A percentile compares a stretch with the other conserved stretches of the same genome.
Conservation (phyloP, 805 yeast species). For the Teunomyces tritomae region DNA sequence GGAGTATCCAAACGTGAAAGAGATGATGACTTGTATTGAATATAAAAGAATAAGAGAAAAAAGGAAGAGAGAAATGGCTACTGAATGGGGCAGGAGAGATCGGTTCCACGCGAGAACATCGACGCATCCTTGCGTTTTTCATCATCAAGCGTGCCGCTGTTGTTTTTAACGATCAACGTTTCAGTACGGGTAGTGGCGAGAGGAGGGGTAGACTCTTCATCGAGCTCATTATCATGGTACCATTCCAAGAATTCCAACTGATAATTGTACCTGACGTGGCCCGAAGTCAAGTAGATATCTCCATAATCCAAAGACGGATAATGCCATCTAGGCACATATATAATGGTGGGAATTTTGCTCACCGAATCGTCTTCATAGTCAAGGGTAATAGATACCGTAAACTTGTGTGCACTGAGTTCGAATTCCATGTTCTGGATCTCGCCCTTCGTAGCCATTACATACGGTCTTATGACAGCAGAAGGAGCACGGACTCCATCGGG, state of each 20-base stretch:
- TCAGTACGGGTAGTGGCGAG: constrained; percentile 15
- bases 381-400: constrained; percentile 44
- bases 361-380: constrained; percentile 9
- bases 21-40: not conserved
- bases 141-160: constrained; percentile 35
- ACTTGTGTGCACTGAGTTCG: constrained; percentile 48
- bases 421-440: constrained; percentile 53
- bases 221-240: constrained; percentile 49
- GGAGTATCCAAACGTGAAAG: constrained; percentile 33
- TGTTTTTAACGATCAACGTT: constrained; percentile 35
- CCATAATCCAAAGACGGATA: constrained; percentile 49
- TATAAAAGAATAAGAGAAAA: too few species aligned
- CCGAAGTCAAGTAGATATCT: constrained; percentile 53
- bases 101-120: constrained; percentile 6
- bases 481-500: constrained; percentile 72
- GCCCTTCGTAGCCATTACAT: constrained; percentile 65
- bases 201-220: constrained; percentile 6
- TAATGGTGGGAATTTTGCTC: constrained; percentile 46
- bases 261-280: constrained; percentile 52
- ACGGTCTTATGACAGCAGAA: constrained; percentile 76
- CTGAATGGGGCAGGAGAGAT: constrained; percentile 14
- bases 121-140: constrained; percentile 9
- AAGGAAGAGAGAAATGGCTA: not conserved
- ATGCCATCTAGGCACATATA: constrained; percentile 74
- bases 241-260: constrained; percentile 61